These are phyloP conservation scores for Malassezia arunalokei DNA, from an alignment of 1,284 basidiomycete genomes.

Conservation along the genomic window DNA sequence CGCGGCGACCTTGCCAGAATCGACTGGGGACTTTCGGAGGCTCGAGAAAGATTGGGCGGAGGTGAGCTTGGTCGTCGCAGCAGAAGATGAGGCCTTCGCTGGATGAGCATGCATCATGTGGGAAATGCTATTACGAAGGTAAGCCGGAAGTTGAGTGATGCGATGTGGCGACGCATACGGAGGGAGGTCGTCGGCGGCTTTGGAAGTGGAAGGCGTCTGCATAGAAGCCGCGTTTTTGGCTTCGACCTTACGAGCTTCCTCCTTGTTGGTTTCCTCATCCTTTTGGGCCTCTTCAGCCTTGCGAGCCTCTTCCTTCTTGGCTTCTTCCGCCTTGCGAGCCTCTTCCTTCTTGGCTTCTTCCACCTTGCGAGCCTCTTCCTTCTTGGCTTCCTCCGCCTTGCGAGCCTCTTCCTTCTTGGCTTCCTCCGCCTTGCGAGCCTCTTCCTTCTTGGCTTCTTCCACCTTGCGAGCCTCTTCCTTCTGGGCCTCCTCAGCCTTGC, in stretches of 20 bases:
- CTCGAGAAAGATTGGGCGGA: too few relatives aligned
- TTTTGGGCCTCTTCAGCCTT: neutral
- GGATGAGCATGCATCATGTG: neutral
- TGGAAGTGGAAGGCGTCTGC: neutral
- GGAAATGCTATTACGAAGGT: neutral
- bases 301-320: neutral
- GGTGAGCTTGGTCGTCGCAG: too few relatives aligned
- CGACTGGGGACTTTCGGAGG: too few relatives aligned
- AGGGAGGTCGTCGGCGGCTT: neutral
- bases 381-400: neutral
- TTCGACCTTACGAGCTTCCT: neutral
- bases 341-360: neutral
- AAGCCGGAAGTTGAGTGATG: neutral
- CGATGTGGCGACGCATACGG: too few relatives aligned
- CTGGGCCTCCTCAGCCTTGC: neutral
- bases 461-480: neutral
- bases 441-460: neutral
- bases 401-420: neutral
- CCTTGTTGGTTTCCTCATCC: neutral
- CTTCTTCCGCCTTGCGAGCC: neutral
- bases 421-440: neutral
- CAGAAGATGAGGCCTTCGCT: too few relatives aligned
- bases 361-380: neutral
- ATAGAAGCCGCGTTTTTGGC: neutral
- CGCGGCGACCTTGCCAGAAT: too few relatives aligned